A percentile compares a stretch with the other conserved stretches of the same genome.
These are phyloP conservation scores for Acanthamoeba sp. DNA, from an alignment of 208 protist species.

Conservation along the genomic window DNA sequence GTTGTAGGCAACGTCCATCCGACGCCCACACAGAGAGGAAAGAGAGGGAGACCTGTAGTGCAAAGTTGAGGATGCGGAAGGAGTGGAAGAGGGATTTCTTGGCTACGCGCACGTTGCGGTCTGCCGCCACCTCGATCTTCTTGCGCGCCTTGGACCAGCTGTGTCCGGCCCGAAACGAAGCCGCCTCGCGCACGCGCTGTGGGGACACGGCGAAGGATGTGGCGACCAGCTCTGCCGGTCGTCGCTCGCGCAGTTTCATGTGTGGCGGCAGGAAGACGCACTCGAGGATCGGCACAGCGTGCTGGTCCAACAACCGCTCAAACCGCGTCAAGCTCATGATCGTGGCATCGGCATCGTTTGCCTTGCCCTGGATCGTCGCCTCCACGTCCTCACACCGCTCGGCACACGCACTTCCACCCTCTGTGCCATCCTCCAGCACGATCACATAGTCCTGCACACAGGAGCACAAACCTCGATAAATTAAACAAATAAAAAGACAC, in stretches of 20 bases:
- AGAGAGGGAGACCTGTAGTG: neutral
- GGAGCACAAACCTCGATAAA: neutral
- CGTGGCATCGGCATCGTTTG: conserved; percentile 7
- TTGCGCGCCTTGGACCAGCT: conserved; percentile 61
- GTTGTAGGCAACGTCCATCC: too few relatives aligned
- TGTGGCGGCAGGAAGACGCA: conserved; percentile 51
- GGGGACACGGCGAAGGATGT: neutral
- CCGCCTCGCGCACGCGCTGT: neutral
- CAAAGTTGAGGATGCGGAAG: conserved; percentile 66
- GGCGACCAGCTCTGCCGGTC: neutral
- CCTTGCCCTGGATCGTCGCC: conserved; percentile 37
- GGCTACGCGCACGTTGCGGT: conserved; percentile 34
- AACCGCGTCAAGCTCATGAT: conserved; percentile 1
- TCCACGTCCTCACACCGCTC: neutral
- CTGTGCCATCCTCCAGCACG: neutral
- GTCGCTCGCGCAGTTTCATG: conserved; percentile 44
- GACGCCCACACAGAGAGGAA: neutral
- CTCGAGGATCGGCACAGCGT: conserved; percentile 30
- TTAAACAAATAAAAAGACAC: neutral
- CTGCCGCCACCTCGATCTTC: conserved; percentile 3
- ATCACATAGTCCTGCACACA: neutral
- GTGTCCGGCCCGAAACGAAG: neutral
- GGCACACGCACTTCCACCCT: neutral
- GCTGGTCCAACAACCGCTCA: neutral
- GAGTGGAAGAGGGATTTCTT: conserved; percentile 68